Evolutionary conservation across 345 rosid genomes (phyloP).

Genomic region (Trapa incisa): DNA sequence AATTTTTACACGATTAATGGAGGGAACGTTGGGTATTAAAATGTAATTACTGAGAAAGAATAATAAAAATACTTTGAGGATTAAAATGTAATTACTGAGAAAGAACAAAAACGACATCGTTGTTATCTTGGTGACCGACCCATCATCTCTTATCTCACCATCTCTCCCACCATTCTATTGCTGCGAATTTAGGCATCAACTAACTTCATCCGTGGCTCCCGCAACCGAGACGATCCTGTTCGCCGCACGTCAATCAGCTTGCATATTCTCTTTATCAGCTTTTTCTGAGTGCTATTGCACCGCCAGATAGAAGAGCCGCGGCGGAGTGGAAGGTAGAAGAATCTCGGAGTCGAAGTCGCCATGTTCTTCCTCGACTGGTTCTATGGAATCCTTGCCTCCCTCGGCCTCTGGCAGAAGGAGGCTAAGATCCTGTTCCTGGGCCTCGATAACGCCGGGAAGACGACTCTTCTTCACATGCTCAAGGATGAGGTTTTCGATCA

Average conservation of each 20-base stretch:
- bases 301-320: neutral
- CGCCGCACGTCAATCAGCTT: neutral
- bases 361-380: slow-evolving; percentile 88
- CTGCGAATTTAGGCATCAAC: neutral
- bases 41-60: too few relatives aligned
- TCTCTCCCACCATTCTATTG: neutral
- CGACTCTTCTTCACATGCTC: slow-evolving; percentile 87
- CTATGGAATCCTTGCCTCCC: slow-evolving; percentile 68
- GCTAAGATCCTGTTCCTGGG: slow-evolving; percentile 92
- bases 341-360: neutral
- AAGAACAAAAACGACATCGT: too few relatives aligned
- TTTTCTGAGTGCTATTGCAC: neutral
- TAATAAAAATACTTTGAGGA: too few relatives aligned
- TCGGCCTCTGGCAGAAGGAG: slow-evolving; percentile 89
- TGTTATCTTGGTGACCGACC: too few relatives aligned
- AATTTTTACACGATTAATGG: too few relatives aligned
- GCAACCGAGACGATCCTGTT: neutral
- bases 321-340: neutral
- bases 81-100: too few relatives aligned
- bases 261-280: neutral
- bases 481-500: slow-evolving; percentile 58
- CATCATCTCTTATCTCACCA: too few relatives aligned
- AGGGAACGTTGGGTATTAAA: too few relatives aligned
- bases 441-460: slow-evolving; percentile 89
- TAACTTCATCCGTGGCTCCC: neutral